Base-by-base conservation (phyloP, 208 protist species). In the Acanthamoeba culbertsoni region DNA sequence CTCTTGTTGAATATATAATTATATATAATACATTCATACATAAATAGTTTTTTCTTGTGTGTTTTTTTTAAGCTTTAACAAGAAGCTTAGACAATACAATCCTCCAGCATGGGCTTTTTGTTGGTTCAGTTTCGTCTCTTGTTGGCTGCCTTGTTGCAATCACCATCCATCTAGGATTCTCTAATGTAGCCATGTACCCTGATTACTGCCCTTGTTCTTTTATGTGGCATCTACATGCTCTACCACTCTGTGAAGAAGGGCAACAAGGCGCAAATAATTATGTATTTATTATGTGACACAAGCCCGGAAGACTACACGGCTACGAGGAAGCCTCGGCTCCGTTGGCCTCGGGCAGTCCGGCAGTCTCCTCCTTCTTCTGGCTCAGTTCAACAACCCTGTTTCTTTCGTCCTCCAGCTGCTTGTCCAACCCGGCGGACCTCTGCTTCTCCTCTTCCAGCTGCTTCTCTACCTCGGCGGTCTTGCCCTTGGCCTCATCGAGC, bases 401-500 rank as follows among this genome's bases (percentile, higher is more conserved):
- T 43, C 71, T 82, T 28, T 73, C 63, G 63, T 82, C 71, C 42
- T 82, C 71, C 42, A 55, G 20, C 71, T 82, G 37, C 45, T 48
- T 28, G 71, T 53, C n/a, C 28, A 82, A 43, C 23, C 45, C 71
- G 28, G 71, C 45, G 12, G 45, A 46, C 42, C 37, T 46, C 5
- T 55, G 16, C 71, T 37, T 82, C 42, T 82, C 71, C 16, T 82
- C 71, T 12, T 82, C 71, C 42, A 82, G 71, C 37, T 55, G 20
- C 43, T 35, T 82, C 71, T 82, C 71, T 43, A 82, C 28, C n/a
- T 82, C 71, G 43, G 43, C 71, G 5, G 71, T 53, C 42, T 82
- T 82, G 71, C 42, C 71, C 42, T 53, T 82, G 28, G 71, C 71
- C 71, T 82, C 71, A 37, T 82, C 43, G 43, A 82, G 71, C 45